phyloP scores from a whole-genome alignment of 805 yeast genomes.

The Saccharomycopsis babjevae region DNA sequence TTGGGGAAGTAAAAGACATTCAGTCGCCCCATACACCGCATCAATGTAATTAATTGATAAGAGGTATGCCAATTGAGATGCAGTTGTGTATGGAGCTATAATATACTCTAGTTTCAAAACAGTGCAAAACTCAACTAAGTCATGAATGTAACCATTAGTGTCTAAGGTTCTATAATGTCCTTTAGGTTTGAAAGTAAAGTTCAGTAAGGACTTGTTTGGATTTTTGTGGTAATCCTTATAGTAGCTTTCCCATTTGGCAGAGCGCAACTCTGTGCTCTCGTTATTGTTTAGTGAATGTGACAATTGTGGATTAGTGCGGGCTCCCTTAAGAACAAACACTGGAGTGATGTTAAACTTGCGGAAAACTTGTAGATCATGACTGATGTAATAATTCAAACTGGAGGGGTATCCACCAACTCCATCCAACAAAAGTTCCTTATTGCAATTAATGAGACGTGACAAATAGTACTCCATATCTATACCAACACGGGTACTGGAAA shows the following conservation, averaged over 20 bases:
- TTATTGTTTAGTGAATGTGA: constrained; percentile 14
- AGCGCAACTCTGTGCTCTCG: constrained; percentile 21
- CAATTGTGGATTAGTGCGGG: constrained; percentile 31
- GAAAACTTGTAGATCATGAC: constrained; percentile 53
- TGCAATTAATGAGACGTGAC: constrained; percentile 43
- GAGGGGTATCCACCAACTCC: constrained; percentile 79
- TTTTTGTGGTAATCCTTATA: constrained; percentile 21
- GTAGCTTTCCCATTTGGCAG: constrained; percentile 37
- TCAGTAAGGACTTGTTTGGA: constrained; percentile 29
- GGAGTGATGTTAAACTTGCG: constrained; percentile 60
- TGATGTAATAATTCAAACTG: constrained; percentile 45
- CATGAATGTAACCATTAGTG: constrained; percentile 39
- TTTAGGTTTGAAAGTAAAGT: not conserved
- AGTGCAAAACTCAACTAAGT: constrained; percentile 48
- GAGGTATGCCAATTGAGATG: constrained; percentile 71
- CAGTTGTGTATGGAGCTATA: constrained; percentile 75
- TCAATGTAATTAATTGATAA: constrained; percentile 48
- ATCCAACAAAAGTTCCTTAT: constrained; percentile 57
- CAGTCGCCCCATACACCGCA: constrained; percentile 78
- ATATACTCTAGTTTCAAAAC: constrained; percentile 51
- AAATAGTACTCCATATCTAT: constrained; percentile 37
- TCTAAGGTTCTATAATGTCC: constrained; percentile 29
- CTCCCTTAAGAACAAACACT: constrained; percentile 68
- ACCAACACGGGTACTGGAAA: constrained; percentile 26
- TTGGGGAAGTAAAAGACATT: constrained; percentile 48